Conservation (phyloP, 257 asterid genomes). For the Penstemon davidsonii region DNA sequence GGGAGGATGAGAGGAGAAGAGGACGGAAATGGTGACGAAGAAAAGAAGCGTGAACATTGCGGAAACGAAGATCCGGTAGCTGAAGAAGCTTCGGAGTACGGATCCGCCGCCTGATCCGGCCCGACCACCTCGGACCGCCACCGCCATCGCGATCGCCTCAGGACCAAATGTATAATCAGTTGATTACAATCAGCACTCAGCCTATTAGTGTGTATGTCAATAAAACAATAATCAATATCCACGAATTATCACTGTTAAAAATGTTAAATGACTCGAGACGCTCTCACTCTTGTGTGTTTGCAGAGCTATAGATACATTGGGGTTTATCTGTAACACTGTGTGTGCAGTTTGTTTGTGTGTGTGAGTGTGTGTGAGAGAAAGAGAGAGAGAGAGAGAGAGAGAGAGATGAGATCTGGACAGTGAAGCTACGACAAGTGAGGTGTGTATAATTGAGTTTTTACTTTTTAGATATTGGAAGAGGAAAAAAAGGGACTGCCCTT, state of each 20-base stretch:
- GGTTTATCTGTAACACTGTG: slow-evolving; percentile 9
- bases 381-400: slow-evolving; percentile 3
- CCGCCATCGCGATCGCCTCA: slow-evolving; percentile 62
- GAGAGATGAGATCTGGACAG: slow-evolving; percentile 32
- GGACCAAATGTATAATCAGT: background rate
- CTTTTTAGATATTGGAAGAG: background rate
- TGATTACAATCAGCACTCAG: background rate
- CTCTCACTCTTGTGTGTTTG: background rate
- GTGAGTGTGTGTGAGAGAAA: slow-evolving; percentile 15
- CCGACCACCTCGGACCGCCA: slow-evolving; percentile 82
- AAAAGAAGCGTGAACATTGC: slow-evolving; percentile 84
- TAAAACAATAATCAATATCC: too few relatives aligned
- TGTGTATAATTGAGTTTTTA: background rate
- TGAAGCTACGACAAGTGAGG: slow-evolving; percentile 6
- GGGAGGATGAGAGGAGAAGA: slow-evolving; percentile 72
- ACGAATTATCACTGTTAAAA: background rate
- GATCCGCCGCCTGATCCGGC: slow-evolving; percentile 85
- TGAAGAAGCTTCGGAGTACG: slow-evolving; percentile 69
- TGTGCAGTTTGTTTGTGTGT: background rate
- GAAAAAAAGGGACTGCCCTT: background rate
- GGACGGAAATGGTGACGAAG: slow-evolving; percentile 82
- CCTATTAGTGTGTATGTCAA: background rate
- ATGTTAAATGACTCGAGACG: background rate
- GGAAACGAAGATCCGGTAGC: slow-evolving; percentile 90
- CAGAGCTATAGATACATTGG: slow-evolving; percentile 10